A percentile compares a stretch with the other conserved stretches of the same genome.
Conservation (phyloP, 352 stramenopile species). For the Globisporangium carolinianum region DNA sequence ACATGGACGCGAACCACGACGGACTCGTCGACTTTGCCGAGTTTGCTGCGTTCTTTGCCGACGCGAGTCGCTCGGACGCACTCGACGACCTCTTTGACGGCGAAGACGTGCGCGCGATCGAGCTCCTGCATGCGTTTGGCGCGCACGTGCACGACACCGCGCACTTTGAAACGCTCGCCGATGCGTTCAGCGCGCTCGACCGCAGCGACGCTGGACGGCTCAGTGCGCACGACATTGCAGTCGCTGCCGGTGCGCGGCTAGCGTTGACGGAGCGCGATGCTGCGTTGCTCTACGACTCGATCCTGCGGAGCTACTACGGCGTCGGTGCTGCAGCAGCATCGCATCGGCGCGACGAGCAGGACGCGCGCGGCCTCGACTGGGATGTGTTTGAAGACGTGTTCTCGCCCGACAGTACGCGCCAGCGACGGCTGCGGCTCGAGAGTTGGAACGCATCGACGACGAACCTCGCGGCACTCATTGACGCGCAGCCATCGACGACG, state of each 20-base stretch:
- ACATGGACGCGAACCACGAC: constrained; percentile 88
- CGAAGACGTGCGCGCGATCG: constrained; percentile 64
- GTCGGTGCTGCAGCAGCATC: constrained; percentile 16
- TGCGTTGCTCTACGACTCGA: constrained; percentile 49
- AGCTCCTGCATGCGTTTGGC: constrained; percentile 62
- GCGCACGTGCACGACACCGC: constrained; percentile 29
- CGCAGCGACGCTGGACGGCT: constrained; percentile 28
- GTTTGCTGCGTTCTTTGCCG: constrained; percentile 84
- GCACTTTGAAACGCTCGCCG: constrained; percentile 39
- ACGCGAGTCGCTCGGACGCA: constrained; percentile 67
- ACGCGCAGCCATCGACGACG: constrained; percentile 7
- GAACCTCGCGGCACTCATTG: constrained; percentile 23
- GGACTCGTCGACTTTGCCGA: constrained; percentile 87
- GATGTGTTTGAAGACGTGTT: constrained; percentile 78
- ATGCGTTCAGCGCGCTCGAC: constrained; percentile 60
- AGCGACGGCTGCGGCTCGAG: constrained; percentile 52
- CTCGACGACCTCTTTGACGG: constrained; percentile 73
- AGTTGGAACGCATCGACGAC: constrained; percentile 60
- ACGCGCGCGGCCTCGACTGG: constrained; percentile 48
- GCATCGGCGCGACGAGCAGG: constrained; percentile 20
- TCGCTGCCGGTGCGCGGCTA: constrained; percentile 14
- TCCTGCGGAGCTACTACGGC: constrained; percentile 61
- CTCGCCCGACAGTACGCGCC: constrained; percentile 54
- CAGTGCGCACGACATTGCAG: constrained; percentile 39
- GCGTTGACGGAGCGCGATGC: constrained; percentile 39